Evolutionary conservation across 768 basidiomycete genomes (phyloP), one percentile per base, ranked within the genome.

Genomic region (Panaeolus cyanescens): DNA sequence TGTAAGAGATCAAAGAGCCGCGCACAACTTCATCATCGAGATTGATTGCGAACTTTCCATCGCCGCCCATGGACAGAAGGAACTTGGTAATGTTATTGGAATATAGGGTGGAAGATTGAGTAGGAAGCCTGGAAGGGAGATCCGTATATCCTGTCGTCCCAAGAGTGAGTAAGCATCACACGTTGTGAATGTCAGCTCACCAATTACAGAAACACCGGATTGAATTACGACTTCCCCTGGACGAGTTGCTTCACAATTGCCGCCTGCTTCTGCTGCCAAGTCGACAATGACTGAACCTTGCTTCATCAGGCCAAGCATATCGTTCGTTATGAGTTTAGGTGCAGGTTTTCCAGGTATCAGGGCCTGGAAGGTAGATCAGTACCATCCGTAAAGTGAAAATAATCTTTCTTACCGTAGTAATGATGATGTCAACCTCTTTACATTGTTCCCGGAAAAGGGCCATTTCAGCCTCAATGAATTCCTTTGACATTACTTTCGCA

Each of bases 11-110:
- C 40, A 95, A 80, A 2, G 93, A 87, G 7, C 93, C 92, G 54
- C 93, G 85, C 60, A 91, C 85, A 39, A 95, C 93, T 74, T 95
- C 93, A 67, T 95, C 93, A 15, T 84, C 83, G 15, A 94, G 79
- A 69, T 95, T 85, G 58, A 95, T 76, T 5, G 73, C 74, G 70
- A 86, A 95, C 50, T 78, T 84, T 45, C 79, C 81, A 42, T 88
- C 83, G 36, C 82, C 82, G 13, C 88, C 87, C 7, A 95, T 84
- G 4, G 93, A 93, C 15, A 95, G 79, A 42, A 95, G 80, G 75
- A 95, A 95, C 71, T 95, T 95, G 34, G 90, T 89, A 64, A 95
- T 88, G 68, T 95, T 95, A 75, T 95, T 95, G 5, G 93, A 95
- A 72, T 95, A 95, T 5, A 95, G 77, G 3, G 92, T 93, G 4